These are phyloP conservation scores for Bisporella sp. DNA, from an alignment of 2,329 filamentous ascomycete species.

Conservation along the genomic window DNA sequence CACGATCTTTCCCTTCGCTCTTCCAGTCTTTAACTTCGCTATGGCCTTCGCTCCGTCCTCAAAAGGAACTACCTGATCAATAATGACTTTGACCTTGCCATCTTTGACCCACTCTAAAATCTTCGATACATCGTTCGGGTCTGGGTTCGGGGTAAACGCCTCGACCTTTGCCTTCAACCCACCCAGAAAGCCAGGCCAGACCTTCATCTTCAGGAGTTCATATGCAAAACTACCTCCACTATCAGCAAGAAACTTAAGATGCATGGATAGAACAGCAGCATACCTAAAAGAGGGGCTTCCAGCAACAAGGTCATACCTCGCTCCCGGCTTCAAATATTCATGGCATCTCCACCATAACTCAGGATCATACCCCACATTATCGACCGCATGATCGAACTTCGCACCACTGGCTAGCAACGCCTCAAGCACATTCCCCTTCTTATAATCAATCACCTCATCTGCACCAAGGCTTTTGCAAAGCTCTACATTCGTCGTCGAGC, in stretches of 20 bases:
- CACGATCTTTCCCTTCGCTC: conserved; percentile 54
- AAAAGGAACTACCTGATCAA: conserved; percentile 49
- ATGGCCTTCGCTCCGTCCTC: conserved; percentile 52
- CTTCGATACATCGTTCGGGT: conserved; percentile 40
- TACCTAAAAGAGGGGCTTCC: conserved; percentile 45
- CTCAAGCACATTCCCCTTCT: conserved; percentile 10
- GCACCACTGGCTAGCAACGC: conserved; percentile 7
- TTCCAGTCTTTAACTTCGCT: conserved; percentile 48
- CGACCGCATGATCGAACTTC: conserved; percentile 18
- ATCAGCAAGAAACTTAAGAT: no score
- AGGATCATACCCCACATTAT: conserved; percentile 11
- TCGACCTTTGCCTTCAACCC: conserved; percentile 35
- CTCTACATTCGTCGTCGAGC: conserved; percentile 49
- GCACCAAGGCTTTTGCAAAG: conserved; percentile 53
- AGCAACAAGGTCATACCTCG: conserved; percentile 35
- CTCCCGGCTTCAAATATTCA: conserved; percentile 12
- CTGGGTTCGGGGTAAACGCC: conserved; percentile 36
- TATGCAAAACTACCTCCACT: no score
- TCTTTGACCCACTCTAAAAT: conserved; percentile 50
- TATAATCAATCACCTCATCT: conserved; percentile 19
- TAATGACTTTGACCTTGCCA: conserved; percentile 48
- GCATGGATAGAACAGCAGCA: not conserved
- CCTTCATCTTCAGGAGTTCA: conserved; percentile 6
- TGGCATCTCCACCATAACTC: conserved; percentile 13
- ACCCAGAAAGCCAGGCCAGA: conserved; percentile 12